Percentiles rank a stretch among this genome's conserved stretches.
Evolutionary conservation across 169 alveolate species (phyloP).

Genomic region (Plasmodium gonderi): DNA sequence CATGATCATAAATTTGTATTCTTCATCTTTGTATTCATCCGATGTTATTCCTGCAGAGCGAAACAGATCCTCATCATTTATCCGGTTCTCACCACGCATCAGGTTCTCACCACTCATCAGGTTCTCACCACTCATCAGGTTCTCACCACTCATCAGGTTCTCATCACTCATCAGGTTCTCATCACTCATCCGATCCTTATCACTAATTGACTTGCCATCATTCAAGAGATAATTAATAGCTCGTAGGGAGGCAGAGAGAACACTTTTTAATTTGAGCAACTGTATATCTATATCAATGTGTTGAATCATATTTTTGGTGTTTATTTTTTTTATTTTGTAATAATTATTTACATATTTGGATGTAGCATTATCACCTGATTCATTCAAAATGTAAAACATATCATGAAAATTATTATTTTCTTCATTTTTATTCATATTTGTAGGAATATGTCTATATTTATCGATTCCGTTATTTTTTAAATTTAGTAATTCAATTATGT

Average conservation of each 20-base stretch:
- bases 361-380: background rate
- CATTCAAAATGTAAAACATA: constrained; percentile 13
- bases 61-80: too few species aligned
- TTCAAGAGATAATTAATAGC: constrained; percentile 5
- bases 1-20: background rate
- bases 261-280: constrained; percentile 45
- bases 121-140: background rate
- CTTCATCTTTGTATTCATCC: constrained; percentile 7
- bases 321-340: constrained; percentile 12
- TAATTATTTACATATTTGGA: constrained; percentile 34
- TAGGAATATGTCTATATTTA: background rate
- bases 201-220: background rate
- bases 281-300: constrained; percentile 45
- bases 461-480: background rate
- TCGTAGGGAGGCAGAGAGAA: constrained; percentile 9
- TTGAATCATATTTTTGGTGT: background rate
- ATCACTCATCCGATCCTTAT: background rate
- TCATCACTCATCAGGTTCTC: background rate
- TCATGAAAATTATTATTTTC: constrained; percentile 55
- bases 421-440: constrained; percentile 30
- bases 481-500: background rate
- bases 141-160: background rate
- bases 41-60: too few species aligned
- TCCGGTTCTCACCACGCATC: too few species aligned
- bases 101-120: too few species aligned